Base-by-base conservation (phyloP, 1,284 basidiomycete species). In the Sporisorium iseilematis-ciliati region DNA sequence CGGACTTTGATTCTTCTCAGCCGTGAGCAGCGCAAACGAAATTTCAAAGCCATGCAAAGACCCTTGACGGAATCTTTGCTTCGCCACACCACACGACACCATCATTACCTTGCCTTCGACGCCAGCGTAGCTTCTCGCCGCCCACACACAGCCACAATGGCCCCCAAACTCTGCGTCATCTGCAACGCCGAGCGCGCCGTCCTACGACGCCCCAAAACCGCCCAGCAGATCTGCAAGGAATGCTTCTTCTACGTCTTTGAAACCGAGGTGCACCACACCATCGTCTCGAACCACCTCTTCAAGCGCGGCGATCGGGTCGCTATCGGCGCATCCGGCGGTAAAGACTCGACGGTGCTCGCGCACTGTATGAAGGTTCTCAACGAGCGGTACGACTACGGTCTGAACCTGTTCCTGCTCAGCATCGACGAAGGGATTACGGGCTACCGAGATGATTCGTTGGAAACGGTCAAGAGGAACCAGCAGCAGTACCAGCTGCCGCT, bases 391-490 rank as follows among this genome's bases (percentile, higher is more conserved):
- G 87, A 92, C 69, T 99, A 99, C 81, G 94, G 93, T 16, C 88
- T 99, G 51, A 91, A 97, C 53, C 87, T 99, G 23, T 96, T 93
- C 85, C 88, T 99, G 26, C 89, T 99, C 59, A 97, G 95, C 1
- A 98, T 99, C 85, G 97, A 99, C 84, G 97, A 99, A 86, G 96
- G 96, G 0, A 99, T 99, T 81, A 96, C 94, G 12, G 96, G 96
- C 1, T 99, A 99, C 85, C 90, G 96, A 62, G 97, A 99, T 84
- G 97, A 98, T 84, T 97, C 95, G 1, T 88, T 99, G 4, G 95
- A 98, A 93, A 98, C 97, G 0, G 97, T 99, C 53, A 98, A 99
- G 86, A 90, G 95, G 49, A 99, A 99, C 86, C 94, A 97, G 82
- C 89, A 92, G 67, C 95, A 99, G 86, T 99, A 99, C 82, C 90